These are phyloP conservation scores for Leccinum olivaceopallidum DNA, from an alignment of 768 basidiomycete genomes.

Conservation along the genomic window DNA sequence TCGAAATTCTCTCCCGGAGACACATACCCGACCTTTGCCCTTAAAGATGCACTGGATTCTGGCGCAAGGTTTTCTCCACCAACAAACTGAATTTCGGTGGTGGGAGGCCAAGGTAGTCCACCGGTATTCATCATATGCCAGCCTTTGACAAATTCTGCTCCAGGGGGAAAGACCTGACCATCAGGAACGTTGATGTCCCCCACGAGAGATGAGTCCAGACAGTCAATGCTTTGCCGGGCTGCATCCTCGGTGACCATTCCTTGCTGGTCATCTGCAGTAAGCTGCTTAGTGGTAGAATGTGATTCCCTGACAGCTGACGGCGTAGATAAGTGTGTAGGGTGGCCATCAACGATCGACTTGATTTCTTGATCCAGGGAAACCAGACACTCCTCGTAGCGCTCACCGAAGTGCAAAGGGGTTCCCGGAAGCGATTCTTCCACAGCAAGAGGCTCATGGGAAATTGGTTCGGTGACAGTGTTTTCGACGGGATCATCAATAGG, in stretches of 20 bases:
- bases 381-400: neutral
- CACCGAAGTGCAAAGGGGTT: constrained; percentile 14
- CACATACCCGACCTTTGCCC: constrained; percentile 55
- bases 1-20: constrained; percentile 59
- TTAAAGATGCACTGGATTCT: constrained; percentile 29
- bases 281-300: neutral
- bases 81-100: constrained; percentile 67
- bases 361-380: constrained; percentile 8
- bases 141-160: constrained; percentile 83
- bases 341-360: constrained; percentile 35
- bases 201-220: constrained; percentile 56
- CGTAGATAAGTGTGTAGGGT: constrained; percentile 19
- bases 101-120: constrained; percentile 60
- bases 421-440: constrained; percentile 31
- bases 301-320: constrained; percentile 6
- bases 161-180: constrained; percentile 77
- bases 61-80: constrained; percentile 64
- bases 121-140: constrained; percentile 78
- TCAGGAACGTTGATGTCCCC: constrained; percentile 71
- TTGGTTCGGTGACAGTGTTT: neutral
- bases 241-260: neutral
- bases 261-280: neutral
- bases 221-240: neutral
- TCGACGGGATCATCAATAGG: neutral
- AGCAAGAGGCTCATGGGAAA: constrained; percentile 28